Evolutionary conservation across 2,329 filamentous ascomycete genomes (phyloP).

Genomic region (Neopestalotiopsis clavispora): DNA sequence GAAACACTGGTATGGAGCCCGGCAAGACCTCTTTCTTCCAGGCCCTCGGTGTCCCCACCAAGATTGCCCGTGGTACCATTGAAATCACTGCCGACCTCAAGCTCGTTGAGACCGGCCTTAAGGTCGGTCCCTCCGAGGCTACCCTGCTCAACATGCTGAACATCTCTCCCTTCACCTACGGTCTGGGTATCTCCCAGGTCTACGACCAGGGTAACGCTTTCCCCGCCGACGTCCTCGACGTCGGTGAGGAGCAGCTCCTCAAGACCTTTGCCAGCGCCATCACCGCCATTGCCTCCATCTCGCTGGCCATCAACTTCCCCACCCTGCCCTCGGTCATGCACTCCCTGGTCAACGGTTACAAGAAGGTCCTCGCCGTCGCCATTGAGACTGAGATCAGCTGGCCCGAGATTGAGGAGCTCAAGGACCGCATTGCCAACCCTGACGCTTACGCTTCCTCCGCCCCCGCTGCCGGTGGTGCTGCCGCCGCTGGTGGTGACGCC

Average conservation of each 20-base stretch:
- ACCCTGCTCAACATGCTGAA: constrained; percentile 99
- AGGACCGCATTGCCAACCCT: constrained; percentile 99
- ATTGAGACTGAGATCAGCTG: constrained; percentile 90
- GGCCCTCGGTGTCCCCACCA: constrained; percentile 99
- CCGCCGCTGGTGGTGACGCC: constrained; percentile 54
- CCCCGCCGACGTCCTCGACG: constrained; percentile 83
- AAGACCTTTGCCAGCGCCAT: constrained; percentile 81
- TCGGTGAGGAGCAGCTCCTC: constrained; percentile 93
- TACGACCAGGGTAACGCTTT: constrained; percentile 98
- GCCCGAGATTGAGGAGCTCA: constrained; percentile 95
- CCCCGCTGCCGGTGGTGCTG: constrained; percentile 67
- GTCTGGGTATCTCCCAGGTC: constrained; percentile 94
- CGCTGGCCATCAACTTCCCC: constrained; percentile 91
- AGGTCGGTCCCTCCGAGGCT: constrained; percentile 98
- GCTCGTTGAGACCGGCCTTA: constrained; percentile 89
- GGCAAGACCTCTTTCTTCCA: constrained; percentile 99
- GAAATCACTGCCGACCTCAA: constrained; percentile 98
- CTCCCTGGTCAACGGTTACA: constrained; percentile 97
- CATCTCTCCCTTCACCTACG: constrained; percentile 99
- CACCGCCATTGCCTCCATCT: constrained; percentile 86
- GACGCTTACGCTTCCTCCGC: constrained; percentile 90
- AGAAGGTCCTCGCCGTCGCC: constrained; percentile 91
- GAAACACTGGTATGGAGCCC: constrained; percentile 99
- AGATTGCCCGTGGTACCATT: constrained; percentile 99
- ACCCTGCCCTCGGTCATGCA: constrained; percentile 96